These are phyloP conservation scores for Trifolium repens DNA, from an alignment of 306 rosid genomes.

Conservation along the genomic window DNA sequence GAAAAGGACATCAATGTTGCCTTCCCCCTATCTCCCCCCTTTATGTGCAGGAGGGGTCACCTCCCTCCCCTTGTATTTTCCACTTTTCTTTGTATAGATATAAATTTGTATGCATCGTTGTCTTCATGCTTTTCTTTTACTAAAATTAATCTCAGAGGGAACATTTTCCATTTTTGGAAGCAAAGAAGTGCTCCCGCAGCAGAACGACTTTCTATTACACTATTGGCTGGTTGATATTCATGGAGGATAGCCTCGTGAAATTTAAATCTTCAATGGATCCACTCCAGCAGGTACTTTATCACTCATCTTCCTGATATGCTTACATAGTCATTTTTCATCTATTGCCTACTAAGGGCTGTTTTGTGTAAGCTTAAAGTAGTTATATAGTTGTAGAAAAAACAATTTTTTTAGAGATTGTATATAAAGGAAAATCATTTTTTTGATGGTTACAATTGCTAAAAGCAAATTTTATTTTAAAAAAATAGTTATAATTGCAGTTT, in stretches of 20 bases:
- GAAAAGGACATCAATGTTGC: slow-evolving; percentile 22
- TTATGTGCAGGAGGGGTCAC: not conserved
- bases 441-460: slow-evolving; percentile 4
- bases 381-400: not conserved
- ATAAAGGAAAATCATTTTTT: not conserved
- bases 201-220: slow-evolving; percentile 92
- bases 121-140: slow-evolving; percentile 41
- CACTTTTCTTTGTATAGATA: not conserved
- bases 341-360: slow-evolving; percentile 5
- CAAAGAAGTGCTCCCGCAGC: slow-evolving; percentile 88
- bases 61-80: not conserved
- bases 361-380: slow-evolving; percentile 1
- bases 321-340: slow-evolving; percentile 7
- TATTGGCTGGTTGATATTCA: slow-evolving; percentile 89
- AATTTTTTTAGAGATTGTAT: slow-evolving; percentile 13
- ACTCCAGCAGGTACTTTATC: slow-evolving; percentile 72
- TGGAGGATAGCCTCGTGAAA: slow-evolving; percentile 93
- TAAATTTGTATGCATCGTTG: slow-evolving; percentile 17
- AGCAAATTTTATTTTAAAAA: not conserved
- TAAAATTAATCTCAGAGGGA: slow-evolving; percentile 67
- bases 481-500: not conserved
- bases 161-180: slow-evolving; percentile 91
- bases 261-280: slow-evolving; percentile 98
- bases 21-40: not conserved
- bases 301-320: slow-evolving; percentile 38